Evolutionary conservation across 805 yeast genomes (phyloP), one percentile per base, ranked within the genome.

Genomic region (Myxozyma geophila): DNA sequence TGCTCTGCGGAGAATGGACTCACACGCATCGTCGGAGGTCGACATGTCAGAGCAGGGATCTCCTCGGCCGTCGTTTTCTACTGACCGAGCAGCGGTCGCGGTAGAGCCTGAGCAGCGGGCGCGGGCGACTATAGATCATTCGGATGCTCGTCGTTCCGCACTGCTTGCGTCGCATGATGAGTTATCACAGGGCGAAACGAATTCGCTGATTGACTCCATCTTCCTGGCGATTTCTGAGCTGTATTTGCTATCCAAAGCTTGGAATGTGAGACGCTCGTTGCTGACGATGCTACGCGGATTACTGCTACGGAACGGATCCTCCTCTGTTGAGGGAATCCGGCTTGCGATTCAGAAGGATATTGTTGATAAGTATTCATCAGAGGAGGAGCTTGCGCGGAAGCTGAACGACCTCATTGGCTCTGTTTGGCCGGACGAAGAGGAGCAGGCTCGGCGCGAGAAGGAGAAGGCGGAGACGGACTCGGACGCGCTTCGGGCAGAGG

Each of bases 261-360:
- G 71, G 71, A 63, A 67, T 33, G 67, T 68, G 19, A 55, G 71
- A 12, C 67, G 70, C 17, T 67, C 71, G 12, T 52, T 68, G 43
- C 50, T 68, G 55, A 67, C 70, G 4, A 62, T 68, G 62, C 56
- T 68, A n/a, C 64, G 71, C 5, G 71, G 70, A 9, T 54, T 68
- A 12, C 51, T 68, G 8, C 59, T 68, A 23, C 67, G 71, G 10
- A 68, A 68, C 47, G 68, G 70, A 6, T 51, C 60, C 2, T 61
- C 70, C 17, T 68, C 71, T 7, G 63, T 68, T 36, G 71, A 63
- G 48, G 70, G 70, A 7, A 66, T 68, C 28, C 67, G 71, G 23
- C 57, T 57, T 15, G 64, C 67, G 36, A 56, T 68, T 23, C 68
- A 65, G 41, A 68, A 68, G 35, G 67, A 68, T 21, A 60, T 62